Conservation (phyloP, 805 yeast genomes). For the Cyberlindnera xishuangbannaensis region DNA sequence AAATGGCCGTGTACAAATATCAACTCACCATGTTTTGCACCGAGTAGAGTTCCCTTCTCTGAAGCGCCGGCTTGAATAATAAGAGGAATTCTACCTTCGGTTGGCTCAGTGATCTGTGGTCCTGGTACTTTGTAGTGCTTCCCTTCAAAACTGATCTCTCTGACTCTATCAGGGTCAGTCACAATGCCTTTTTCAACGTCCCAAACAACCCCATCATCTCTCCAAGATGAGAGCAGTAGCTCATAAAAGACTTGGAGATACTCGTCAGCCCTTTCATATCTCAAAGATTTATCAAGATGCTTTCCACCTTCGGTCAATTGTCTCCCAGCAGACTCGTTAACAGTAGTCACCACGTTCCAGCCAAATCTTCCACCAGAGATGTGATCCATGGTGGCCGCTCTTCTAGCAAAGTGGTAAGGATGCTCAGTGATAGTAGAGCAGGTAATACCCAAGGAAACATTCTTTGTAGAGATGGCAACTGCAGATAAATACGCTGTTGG, state of each 20-base stretch:
- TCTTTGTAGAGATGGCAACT: conserved; percentile 41
- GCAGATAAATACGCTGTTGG: conserved; percentile 34
- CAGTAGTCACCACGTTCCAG: conserved; percentile 43
- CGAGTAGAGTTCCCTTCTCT: conserved; percentile 34
- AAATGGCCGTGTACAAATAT: conserved; percentile 33
- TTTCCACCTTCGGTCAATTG: conserved; percentile 33
- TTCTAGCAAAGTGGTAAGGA: conserved; percentile 41
- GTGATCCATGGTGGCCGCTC: conserved; percentile 42
- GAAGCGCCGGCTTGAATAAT: conserved; percentile 44
- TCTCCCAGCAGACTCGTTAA: conserved; percentile 39
- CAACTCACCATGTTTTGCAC: conserved; percentile 41
- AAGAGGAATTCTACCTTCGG: conserved; percentile 41
- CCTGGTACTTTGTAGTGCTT: conserved; percentile 35
- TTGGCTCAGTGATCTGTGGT: conserved; percentile 38
- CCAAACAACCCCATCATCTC: conserved; percentile 34
- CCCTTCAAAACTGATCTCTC: conserved; percentile 39
- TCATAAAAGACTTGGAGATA: conserved; percentile 38
- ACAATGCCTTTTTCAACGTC: conserved; percentile 28
- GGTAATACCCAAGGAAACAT: conserved; percentile 37
- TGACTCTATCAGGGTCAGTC: conserved; percentile 35
- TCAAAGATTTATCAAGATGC: conserved; percentile 36
- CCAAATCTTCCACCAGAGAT: conserved; percentile 42
- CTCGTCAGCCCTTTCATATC: conserved; percentile 41
- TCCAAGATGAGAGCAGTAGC: conserved; percentile 39
- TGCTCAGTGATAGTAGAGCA: conserved; percentile 41